These are phyloP conservation scores for Thalassiosira pacifica DNA, from an alignment of 352 stramenopile genomes.

Conservation along the genomic window DNA sequence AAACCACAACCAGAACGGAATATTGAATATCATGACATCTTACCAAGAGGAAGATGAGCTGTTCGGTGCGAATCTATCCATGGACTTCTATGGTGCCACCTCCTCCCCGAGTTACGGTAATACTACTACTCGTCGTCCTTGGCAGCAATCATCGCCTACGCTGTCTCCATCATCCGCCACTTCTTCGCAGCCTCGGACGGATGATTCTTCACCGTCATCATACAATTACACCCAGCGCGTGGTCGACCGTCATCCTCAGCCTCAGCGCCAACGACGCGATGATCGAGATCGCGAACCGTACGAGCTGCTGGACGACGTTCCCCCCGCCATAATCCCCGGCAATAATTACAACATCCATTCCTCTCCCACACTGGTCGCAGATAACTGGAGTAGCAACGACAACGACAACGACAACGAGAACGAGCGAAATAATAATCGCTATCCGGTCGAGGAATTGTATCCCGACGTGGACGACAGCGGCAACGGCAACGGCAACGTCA, in stretches of 20 bases:
- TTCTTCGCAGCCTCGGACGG: neutral
- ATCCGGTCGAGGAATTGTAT: conserved; percentile 58
- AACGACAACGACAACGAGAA: neutral
- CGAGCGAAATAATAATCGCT: conserved; percentile 8
- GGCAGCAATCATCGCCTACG: conserved; percentile 29
- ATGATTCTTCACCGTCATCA: no score
- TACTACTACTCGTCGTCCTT: conserved; percentile 8
- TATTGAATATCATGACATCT: conserved; percentile 48
- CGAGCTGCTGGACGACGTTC: conserved; percentile 60
- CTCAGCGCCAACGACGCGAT: conserved; percentile 16
- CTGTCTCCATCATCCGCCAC: conserved; percentile 4
- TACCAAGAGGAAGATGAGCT: conserved; percentile 55
- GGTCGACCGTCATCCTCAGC: neutral
- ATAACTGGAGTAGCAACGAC: neutral
- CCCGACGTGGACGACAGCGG: conserved; percentile 34
- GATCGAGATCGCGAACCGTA: conserved; percentile 42
- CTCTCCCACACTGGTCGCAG: no score
- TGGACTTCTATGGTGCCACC: conserved; percentile 47
- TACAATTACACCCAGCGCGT: no score
- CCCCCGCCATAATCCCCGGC: conserved; percentile 24
- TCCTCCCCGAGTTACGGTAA: neutral
- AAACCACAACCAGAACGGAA: no score
- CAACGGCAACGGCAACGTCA: conserved; percentile 42
- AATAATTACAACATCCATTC: neutral
- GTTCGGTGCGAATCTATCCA: conserved; percentile 50